Evolutionary conservation across 805 yeast species (phyloP).

Genomic region (Candida broadrunensis): DNA sequence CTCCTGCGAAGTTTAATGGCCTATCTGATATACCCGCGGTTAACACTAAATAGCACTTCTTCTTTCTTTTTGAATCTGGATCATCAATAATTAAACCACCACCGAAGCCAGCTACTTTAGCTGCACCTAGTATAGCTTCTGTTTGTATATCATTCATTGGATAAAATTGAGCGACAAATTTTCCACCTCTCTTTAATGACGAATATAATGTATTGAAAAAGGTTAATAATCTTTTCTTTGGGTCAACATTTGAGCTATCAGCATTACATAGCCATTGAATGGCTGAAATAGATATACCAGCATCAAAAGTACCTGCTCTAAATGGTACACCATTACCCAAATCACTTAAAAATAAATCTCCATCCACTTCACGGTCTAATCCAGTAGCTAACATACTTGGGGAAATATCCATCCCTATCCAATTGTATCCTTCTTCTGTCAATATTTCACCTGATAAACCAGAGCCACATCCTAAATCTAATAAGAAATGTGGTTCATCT

Average conservation of each 20-base stretch:
- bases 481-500: constrained; percentile 60
- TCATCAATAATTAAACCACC: constrained; percentile 95
- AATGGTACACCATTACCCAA: constrained; percentile 94
- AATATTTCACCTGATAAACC: constrained; percentile 94
- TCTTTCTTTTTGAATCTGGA: constrained; percentile 87
- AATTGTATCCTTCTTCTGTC: constrained; percentile 87
- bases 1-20: constrained; percentile 73
- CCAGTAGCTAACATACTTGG: constrained; percentile 96
- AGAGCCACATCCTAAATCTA: constrained; percentile 97
- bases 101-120: constrained; percentile 91
- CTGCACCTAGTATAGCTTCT: constrained; percentile 73
- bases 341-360: constrained; percentile 88
- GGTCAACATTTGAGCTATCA: constrained; percentile 77
- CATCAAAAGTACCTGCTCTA: constrained; percentile 94
- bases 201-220: constrained; percentile 90
- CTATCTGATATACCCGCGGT: constrained; percentile 82
- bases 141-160: constrained; percentile 88
- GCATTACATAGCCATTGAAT: constrained; percentile 99
- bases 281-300: constrained; percentile 91
- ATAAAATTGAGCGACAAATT: constrained; percentile 95
- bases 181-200: constrained; percentile 86
- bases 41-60: constrained; percentile 84
- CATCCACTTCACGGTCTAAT: constrained; percentile 86
- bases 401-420: constrained; percentile 97
- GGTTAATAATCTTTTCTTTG: constrained; percentile 71